phyloP scores from a whole-genome alignment of 371 early-diverging fungal genomes.

The Lichtheimia hyalospora region DNA sequence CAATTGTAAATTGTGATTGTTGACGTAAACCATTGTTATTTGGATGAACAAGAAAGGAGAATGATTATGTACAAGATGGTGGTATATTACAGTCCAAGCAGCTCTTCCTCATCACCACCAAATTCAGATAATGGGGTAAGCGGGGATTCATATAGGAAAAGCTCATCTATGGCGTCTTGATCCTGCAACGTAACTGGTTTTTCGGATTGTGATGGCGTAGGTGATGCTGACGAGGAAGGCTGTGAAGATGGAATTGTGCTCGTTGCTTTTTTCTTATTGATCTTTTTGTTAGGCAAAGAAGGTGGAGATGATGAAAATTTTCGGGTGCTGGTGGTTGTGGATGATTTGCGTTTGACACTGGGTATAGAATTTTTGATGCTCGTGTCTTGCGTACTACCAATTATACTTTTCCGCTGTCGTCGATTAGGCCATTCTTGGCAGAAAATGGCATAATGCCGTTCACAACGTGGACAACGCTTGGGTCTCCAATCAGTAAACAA shows the following conservation, averaged over 20 bases:
- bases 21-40: no score
- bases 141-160: constrained; percentile 4
- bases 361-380: no score
- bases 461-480: constrained; percentile 47
- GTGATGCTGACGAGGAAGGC: no score
- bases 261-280: background rate
- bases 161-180: constrained; percentile 1
- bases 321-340: background rate
- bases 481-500: constrained; percentile 44
- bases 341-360: background rate
- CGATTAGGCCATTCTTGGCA: constrained; percentile 44
- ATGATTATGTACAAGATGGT: background rate
- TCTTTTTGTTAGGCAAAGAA: background rate
- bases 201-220: background rate
- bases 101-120: constrained; percentile 10
- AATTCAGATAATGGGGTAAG: constrained; percentile 13
- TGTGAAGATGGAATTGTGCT: background rate
- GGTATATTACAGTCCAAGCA: background rate
- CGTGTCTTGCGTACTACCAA: no score
- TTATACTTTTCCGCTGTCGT: background rate
- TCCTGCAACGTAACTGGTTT: no score
- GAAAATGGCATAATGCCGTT: constrained; percentile 42
- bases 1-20: no score
- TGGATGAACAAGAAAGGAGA: background rate
- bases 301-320: background rate